These are phyloP conservation scores for Tricholoma sp. DNA, from an alignment of 768 basidiomycete genomes.

Conservation along the genomic window DNA sequence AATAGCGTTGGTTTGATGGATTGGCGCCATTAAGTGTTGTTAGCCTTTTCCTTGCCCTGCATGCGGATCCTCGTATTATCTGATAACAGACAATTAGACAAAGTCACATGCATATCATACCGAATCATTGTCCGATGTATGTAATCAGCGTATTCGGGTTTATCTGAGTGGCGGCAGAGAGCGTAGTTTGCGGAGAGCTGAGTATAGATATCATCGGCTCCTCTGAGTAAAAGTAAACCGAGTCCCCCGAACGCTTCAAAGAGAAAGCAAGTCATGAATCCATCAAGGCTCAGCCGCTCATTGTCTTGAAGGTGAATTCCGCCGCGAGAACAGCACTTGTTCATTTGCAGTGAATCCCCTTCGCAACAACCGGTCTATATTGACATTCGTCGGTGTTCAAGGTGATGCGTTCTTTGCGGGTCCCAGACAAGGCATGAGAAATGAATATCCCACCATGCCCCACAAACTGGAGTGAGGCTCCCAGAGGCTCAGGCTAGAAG, in stretches of 20 bases:
- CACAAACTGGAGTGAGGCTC: no score
- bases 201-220: neutral
- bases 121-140: no score
- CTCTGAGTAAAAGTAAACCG: neutral
- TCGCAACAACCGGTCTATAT: neutral
- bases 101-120: no score
- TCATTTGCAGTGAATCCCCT: neutral
- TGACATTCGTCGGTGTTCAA: neutral
- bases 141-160: neutral
- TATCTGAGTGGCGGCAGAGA: neutral
- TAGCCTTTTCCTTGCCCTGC: neutral
- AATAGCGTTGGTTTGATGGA: neutral
- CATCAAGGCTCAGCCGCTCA: no score
- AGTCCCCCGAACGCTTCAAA: neutral
- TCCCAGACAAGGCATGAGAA: neutral
- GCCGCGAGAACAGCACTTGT: neutral
- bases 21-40: neutral
- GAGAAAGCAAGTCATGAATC: no score
- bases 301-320: no score
- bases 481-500: no score
- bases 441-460: no score
- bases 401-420: no score
- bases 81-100: no score
- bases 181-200: neutral
- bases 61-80: neutral